These are phyloP conservation scores for Erodium texanum DNA, from an alignment of 441 rosid species.

Conservation along the genomic window DNA sequence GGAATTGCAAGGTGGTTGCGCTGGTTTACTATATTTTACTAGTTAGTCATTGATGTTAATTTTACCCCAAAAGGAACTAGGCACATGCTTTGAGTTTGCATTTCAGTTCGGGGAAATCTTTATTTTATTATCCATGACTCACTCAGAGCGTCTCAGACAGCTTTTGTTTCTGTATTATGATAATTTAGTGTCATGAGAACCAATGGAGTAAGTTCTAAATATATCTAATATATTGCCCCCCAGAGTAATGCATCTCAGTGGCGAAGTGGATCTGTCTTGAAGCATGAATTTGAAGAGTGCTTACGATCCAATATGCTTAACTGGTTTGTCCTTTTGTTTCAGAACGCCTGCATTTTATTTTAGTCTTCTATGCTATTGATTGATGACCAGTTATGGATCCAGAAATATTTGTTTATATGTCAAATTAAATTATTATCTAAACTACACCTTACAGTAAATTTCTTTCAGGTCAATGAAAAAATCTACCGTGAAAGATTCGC, in stretches of 20 bases:
- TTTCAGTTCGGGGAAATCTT: background rate
- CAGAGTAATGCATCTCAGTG: constrained; percentile 85
- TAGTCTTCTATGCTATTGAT: constrained; percentile 4
- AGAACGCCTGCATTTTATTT: constrained; percentile 15
- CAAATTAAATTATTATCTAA: constrained; percentile 11
- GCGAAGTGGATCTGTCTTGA: constrained; percentile 70
- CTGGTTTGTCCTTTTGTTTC: constrained; percentile 44
- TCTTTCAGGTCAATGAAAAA: constrained; percentile 57
- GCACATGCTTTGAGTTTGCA: background rate
- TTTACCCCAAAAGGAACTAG: background rate
- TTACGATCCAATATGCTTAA: constrained; percentile 54
- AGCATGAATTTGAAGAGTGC: constrained; percentile 79
- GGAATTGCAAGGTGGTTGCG: background rate
- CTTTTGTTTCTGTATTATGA: background rate
- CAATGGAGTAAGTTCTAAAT: constrained; percentile 15
- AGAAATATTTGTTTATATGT: constrained; percentile 7
- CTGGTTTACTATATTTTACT: background rate
- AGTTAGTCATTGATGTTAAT: background rate
- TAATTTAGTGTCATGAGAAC: background rate
- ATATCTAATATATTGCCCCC: constrained; percentile 23
- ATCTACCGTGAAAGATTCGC: constrained; percentile 27
- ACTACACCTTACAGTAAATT: constrained; percentile 15
- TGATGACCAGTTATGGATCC: background rate
- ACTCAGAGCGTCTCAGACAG: background rate
- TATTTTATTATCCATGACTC: background rate